Conservation (phyloP, 2,329 filamentous ascomycete genomes). For the Trichophyton schoenleinii region DNA sequence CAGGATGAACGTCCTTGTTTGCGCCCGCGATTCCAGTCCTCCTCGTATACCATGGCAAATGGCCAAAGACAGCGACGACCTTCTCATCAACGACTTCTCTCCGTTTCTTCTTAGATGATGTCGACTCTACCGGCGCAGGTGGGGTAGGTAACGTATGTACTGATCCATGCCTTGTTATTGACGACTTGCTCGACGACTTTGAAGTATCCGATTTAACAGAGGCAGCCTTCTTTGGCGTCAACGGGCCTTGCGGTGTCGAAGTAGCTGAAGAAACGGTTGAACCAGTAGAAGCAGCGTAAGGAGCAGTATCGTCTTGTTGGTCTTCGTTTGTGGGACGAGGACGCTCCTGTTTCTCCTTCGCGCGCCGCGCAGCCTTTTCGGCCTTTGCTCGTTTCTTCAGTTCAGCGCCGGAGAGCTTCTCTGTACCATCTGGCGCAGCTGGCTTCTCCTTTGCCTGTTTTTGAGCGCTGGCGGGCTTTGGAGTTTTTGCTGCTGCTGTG, state of each 20-base stretch:
- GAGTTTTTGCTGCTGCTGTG: neutral
- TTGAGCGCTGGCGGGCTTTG: neutral
- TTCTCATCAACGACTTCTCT: slow-evolving; percentile 43
- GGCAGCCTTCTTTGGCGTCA: slow-evolving; percentile 18
- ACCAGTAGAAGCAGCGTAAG: slow-evolving; percentile 5
- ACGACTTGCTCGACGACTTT: slow-evolving; percentile 7
- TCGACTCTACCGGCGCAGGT: slow-evolving; percentile 23
- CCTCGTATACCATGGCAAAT: slow-evolving; percentile 65
- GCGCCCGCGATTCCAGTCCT: slow-evolving; percentile 50
- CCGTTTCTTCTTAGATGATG: slow-evolving; percentile 40
- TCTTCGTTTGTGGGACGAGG: slow-evolving; percentile 21
- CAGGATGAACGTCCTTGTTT: slow-evolving; percentile 66
- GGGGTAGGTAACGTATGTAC: slow-evolving; percentile 18
- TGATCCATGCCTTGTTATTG: slow-evolving; percentile 26
- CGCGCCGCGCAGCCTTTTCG: slow-evolving; percentile 78
- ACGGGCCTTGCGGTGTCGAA: slow-evolving; percentile 14
- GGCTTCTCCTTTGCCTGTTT: slow-evolving; percentile 5
- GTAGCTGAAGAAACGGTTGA: neutral
- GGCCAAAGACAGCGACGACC: slow-evolving; percentile 64
- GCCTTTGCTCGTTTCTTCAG: slow-evolving; percentile 82
- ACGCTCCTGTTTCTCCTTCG: slow-evolving; percentile 49
- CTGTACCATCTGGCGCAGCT: slow-evolving; percentile 14
- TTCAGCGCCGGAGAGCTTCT: slow-evolving; percentile 46
- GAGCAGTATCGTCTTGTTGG: slow-evolving; percentile 8
- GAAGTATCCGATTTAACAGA: slow-evolving; percentile 19